Evolutionary conservation across 768 basidiomycete genomes (phyloP), one percentile per base, ranked within the genome.

Genomic region (Tubosaeta sp.): DNA sequence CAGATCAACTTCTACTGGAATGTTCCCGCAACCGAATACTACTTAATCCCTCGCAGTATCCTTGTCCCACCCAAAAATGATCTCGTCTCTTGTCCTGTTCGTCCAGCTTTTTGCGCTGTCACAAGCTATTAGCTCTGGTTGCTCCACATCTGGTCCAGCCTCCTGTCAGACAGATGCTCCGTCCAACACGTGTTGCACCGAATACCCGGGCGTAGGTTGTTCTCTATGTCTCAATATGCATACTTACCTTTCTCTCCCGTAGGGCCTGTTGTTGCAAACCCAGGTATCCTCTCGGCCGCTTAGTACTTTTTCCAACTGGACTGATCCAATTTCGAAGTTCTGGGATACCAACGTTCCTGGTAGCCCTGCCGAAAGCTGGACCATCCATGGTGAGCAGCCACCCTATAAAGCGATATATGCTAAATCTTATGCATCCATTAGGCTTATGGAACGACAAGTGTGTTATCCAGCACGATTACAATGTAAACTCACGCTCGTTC

Each of bases 401-500:
- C 27, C 35, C 32, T 26, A n/a, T 46, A 26, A 32, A 22, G 22
- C 31, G 16, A 39, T 38, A 19, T 6, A 12, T 5, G 29, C 22
- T 37, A 4, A 45, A 10, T 46, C 45, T 59, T 22, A 59, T 35
- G 58, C 35, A 27, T 19, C 29, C 55, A 22, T 17, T 52, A 81
- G 84, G 85, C 53, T 71, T 85, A 38, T 87, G 85, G 85, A 82
- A 83, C 4, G 85, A 84, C 59, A 67, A 80, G 81, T 83, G 56
- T 46, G 76, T 67, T 43, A n/a, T 6, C 34, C 52, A 9, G 35
- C 29, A 22, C 29, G 2, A 16, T 44, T 37, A 26, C 26, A n/a
- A n/a, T n/a, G n/a, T n/a, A n/a, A n/a, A n/a, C n/a, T 26, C 11
- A 3, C 11, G 37, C 39, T 53, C 6, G 53, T 42, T 29, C 7